Evolutionary conservation across 495 filamentous ascomycete species (phyloP), one percentile per base, ranked within the genome.

Genomic region (Penicillium steckii): DNA sequence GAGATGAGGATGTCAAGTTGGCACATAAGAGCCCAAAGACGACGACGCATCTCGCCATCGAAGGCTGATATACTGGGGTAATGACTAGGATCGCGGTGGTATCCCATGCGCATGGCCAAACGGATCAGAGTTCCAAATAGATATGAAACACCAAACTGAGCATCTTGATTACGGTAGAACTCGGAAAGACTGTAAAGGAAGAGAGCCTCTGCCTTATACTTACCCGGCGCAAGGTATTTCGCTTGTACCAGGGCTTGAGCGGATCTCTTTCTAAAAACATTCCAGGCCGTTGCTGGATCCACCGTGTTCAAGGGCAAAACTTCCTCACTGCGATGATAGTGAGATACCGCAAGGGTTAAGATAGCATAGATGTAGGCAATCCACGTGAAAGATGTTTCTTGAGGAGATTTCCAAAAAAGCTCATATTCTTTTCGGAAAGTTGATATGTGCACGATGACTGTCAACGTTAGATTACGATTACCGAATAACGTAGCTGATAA

Each of bases 31-130:
- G 60, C 52, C 76, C 76, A 79, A 2, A 65, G 33, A 7, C 76
- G 72, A 15, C 76, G 62, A 13, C 76, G 63, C 70, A 79, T 76
- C 52, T 79, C 76, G 0, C 72, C 70, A 19, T 74, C 70, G 15
- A 65, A 68, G 1, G 59, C 52, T 1, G 73, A 70, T 6, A 79
- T 59, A 21, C 49, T 65, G 25, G 62, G 62, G 21, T 69, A 77
- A 22, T 73, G 65, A 17, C 52, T 61, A 0, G 74, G 53, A 50
- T 79, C 74, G 6, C 75, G 66, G 48, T 79, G 74, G 41, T 75
- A 77, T 5, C 75, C 75, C 64, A 71, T 77, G 32, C 67, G 65
- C 66, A 77, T 69, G 5, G 75, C 70, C 9, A 77, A 56, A 29
- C 68, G 65, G 37, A 73, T 65, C 10, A 66, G 59, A 15, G 72